Evolutionary conservation across 768 basidiomycete genomes (phyloP).

Genomic region (Psilocybe tampanensis): DNA sequence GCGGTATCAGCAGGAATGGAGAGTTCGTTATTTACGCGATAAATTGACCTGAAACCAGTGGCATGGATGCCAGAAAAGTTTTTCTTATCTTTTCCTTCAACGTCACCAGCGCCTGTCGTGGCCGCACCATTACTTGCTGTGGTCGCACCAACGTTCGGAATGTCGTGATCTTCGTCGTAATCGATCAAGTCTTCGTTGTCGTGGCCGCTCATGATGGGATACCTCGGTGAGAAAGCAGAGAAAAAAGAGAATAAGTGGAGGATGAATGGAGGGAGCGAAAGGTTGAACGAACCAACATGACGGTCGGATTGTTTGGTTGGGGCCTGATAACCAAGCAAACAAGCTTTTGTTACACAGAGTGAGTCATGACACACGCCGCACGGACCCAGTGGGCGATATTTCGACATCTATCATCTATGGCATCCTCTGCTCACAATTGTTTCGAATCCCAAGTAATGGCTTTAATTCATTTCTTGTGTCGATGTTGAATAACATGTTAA

Average conservation of each 20-base stretch:
- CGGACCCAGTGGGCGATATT: conserved; percentile 28
- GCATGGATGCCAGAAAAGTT: conserved; percentile 99
- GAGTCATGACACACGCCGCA: conserved; percentile 27
- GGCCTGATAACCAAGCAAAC: conserved; percentile 32
- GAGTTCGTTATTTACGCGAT: not conserved
- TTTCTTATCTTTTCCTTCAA: conserved; percentile 88
- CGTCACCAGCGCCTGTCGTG: conserved; percentile 48
- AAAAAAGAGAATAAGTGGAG: conserved; percentile 23
- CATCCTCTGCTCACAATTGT: not conserved
- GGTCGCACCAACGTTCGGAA: conserved; percentile 57
- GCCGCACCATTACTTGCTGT: conserved; percentile 52
- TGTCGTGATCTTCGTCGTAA: conserved; percentile 91
- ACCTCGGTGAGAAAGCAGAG: conserved; percentile 28
- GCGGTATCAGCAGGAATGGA: not conserved
- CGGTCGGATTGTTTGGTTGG: conserved; percentile 26
- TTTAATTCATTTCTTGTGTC: too few species aligned
- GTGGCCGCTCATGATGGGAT: conserved; percentile 66
- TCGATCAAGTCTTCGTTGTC: conserved; percentile 94
- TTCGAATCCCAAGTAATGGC: too few species aligned
- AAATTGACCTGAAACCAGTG: conserved; percentile 92
- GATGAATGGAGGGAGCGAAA: conserved; percentile 26
- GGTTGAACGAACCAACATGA: conserved; percentile 23
- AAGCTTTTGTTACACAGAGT: conserved; percentile 17
- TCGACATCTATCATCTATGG: not conserved
- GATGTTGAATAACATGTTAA: too few species aligned